Evolutionary conservation across 2,329 filamentous ascomycete species (phyloP).

Genomic region (Botrytis elliptica): DNA sequence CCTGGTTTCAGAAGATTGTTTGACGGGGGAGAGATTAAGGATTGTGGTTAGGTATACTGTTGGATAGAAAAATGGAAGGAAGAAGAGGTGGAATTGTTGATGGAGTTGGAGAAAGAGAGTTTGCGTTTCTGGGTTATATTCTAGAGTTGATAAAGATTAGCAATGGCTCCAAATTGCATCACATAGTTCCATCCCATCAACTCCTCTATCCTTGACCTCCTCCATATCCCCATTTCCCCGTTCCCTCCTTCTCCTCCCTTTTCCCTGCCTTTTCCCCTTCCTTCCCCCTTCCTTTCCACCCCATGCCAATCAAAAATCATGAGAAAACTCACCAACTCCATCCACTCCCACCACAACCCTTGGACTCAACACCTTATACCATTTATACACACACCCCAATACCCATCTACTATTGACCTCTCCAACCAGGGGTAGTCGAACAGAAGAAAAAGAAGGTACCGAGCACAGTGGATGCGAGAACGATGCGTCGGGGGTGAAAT

Average conservation of each 20-base stretch:
- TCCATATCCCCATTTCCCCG: no score
- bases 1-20: background rate
- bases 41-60: constrained; percentile 68
- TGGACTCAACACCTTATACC: constrained; percentile 83
- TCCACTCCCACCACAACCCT: constrained; percentile 67
- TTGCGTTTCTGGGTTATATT: constrained; percentile 63
- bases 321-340: constrained; percentile 46
- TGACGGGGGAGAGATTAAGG: constrained; percentile 54
- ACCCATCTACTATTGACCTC: constrained; percentile 62
- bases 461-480: constrained; percentile 79
- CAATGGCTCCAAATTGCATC: background rate
- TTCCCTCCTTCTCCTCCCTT: no score
- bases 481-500: constrained; percentile 69
- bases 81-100: constrained; percentile 76
- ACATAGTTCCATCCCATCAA: background rate
- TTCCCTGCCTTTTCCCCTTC: no score
- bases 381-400: constrained; percentile 70
- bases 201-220: background rate
- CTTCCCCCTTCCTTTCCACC: background rate
- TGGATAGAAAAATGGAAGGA: constrained; percentile 71
- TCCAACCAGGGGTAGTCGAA: constrained; percentile 44
- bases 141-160: constrained; percentile 36
- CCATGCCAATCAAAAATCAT: background rate
- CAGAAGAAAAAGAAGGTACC: constrained; percentile 54
- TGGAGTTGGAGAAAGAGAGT: constrained; percentile 72